Evolutionary conservation across 2,329 filamentous ascomycete species (phyloP), one percentile per base, ranked within the genome.

Genomic region (Colletotrichum falcatum): DNA sequence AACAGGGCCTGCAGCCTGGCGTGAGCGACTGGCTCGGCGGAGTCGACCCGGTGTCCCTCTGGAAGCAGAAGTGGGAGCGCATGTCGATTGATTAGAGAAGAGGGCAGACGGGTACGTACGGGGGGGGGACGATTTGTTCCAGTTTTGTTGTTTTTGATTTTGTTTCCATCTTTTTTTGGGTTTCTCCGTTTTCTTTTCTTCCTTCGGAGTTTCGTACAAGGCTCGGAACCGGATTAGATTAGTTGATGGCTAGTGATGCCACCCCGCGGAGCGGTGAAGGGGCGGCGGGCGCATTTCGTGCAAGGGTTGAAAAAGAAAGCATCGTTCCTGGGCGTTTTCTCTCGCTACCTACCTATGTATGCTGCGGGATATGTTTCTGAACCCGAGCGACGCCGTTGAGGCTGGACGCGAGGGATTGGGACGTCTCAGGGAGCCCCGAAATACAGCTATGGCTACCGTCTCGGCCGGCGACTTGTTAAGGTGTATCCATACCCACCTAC

Each of bases 21-120:
- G 49, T 65, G 20, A 37, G 61, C 39, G 54, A 33, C 39, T 63
- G 59, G 58, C n/a, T 72, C 20, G 75, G 72, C 48, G 75, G 75
- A 3, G 23, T 42, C 26, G 56, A 55, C 12, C 67, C 67, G 35
- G 11, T 30, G 20, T 28, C 67, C 14, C 35, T 70, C 33, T 9
- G 11, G 26, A 26, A n/a, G 56, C 63, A 66, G 49, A 16, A 35
- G n/a, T 70, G 60, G 60, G 26, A 39, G 48, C 60, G 35, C 6
- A 51, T 61, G 59, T 9, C n/a, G 6, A 37, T 23, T n/a, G 28
- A 14, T 1, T 60, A 48, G 42, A 44, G 20, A 7, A n/a, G 20
- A 12, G 28, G 12, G 12, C 28, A 12, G 42, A 30, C 26, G 26
- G 5, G 3, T 16, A 20, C 12, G 7, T 26, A 33, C 30, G 4